Evolutionary conservation across 2,329 filamentous ascomycete species (phyloP).

Genomic region (Paramyrothecium sp.): DNA sequence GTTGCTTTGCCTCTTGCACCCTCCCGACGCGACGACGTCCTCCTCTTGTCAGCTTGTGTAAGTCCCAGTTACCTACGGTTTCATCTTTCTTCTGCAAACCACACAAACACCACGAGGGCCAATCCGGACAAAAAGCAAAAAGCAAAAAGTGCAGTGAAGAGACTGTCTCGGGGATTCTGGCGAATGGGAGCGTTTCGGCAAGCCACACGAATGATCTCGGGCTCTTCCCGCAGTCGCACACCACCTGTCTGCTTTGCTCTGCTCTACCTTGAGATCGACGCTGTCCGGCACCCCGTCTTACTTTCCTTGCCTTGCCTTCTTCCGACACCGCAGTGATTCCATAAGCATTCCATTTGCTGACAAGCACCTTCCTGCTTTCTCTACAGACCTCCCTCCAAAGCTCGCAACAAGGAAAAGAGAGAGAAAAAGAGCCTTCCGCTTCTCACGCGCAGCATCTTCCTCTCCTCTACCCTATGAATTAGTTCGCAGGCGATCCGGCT

Average conservation of each 20-base stretch:
- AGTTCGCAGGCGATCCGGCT: background rate
- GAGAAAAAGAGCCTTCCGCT: background rate
- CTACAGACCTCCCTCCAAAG: slow-evolving; percentile 12
- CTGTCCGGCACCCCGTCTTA: background rate
- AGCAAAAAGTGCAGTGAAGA: background rate
- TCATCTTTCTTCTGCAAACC: background rate
- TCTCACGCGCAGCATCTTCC: background rate
- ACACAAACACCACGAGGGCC: background rate
- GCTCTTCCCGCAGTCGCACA: background rate
- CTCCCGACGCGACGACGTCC: no score
- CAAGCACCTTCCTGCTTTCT: slow-evolving; percentile 17
- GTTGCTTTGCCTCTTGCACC: slow-evolving; percentile 7
- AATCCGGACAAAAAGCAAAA: background rate
- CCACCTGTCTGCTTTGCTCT: background rate
- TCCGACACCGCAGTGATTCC: background rate
- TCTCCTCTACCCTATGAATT: slow-evolving; percentile 15
- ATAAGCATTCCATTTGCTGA: slow-evolving; percentile 9
- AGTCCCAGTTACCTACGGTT: background rate
- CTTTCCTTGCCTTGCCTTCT: background rate
- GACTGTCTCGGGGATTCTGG: background rate
- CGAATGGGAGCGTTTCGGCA: background rate
- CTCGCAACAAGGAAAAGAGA: background rate
- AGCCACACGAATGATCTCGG: background rate
- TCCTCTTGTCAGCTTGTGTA: background rate
- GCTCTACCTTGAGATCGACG: no score